Percentiles rank a stretch among this genome's conserved stretches.
phyloP scores from a whole-genome alignment of 2,329 filamentous ascomycete genomes.

The Colletotrichum paranaense region DNA sequence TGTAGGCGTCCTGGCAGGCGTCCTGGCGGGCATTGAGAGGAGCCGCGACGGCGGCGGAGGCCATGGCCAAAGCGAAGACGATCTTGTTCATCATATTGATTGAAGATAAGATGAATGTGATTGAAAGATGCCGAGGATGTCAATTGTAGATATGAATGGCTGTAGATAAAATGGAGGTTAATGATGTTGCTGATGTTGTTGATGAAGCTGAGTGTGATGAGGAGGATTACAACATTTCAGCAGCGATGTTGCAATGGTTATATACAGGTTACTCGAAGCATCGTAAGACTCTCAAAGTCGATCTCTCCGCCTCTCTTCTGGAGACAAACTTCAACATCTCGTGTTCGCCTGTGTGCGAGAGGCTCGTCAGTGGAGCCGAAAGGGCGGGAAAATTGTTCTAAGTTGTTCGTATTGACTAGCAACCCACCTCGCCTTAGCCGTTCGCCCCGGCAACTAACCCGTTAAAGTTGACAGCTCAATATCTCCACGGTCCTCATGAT shows the following conservation, averaged over 20 bases:
- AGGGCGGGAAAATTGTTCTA: background rate
- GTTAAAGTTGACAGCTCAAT: slow-evolving; percentile 24
- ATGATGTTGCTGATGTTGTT: background rate
- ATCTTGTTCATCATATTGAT: slow-evolving; percentile 24
- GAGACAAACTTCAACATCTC: slow-evolving; percentile 6
- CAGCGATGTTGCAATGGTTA: background rate
- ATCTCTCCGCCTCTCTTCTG: background rate
- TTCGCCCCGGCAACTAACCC: slow-evolving; percentile 16
- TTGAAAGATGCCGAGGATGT: background rate
- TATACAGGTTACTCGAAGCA: background rate
- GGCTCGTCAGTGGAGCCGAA: slow-evolving; percentile 17
- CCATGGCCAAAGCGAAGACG: slow-evolving; percentile 27
- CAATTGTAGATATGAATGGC: background rate
- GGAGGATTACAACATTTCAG: background rate
- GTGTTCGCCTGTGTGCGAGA: slow-evolving; percentile 18
- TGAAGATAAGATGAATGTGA: background rate
- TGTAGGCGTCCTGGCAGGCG: slow-evolving; percentile 21
- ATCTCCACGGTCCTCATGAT: slow-evolving; percentile 19
- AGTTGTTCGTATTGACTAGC: slow-evolving; percentile 21
- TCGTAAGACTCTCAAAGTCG: background rate
- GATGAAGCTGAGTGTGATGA: background rate
- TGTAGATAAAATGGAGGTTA: background rate
- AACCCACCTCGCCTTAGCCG: slow-evolving; percentile 3
- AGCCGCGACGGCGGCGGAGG: slow-evolving; percentile 24
- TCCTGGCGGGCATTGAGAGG: slow-evolving; percentile 12